These are phyloP conservation scores for Candida pseudoglaebosa DNA, from an alignment of 805 yeast species.

Conservation along the genomic window DNA sequence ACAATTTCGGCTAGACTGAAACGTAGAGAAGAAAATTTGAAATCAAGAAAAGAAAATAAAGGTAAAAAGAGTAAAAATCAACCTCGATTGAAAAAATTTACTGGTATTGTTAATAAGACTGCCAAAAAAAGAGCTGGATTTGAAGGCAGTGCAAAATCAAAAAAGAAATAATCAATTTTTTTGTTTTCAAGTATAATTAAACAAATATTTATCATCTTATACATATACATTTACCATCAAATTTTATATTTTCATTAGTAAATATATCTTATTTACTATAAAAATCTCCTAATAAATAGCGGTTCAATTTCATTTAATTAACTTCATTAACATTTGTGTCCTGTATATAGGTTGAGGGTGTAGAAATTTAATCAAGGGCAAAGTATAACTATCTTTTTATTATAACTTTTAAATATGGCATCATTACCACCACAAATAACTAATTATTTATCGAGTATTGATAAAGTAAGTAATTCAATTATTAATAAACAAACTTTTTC, in stretches of 20 bases:
- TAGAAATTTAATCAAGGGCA: too few relatives aligned
- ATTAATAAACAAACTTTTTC: too few relatives aligned
- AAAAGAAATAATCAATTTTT: slow-evolving; percentile 21
- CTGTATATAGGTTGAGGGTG: too few relatives aligned
- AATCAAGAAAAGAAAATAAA: slow-evolving; percentile 79
- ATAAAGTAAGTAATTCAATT: slow-evolving; percentile 34
- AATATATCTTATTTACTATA: too few relatives aligned
- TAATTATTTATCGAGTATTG: slow-evolving; percentile 44
- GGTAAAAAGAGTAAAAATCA: slow-evolving; percentile 75
- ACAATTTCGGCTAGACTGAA: slow-evolving; percentile 71
- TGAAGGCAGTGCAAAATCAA: slow-evolving; percentile 63
- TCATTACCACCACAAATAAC: slow-evolving; percentile 45
- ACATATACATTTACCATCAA: too few relatives aligned
- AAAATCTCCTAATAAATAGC: too few relatives aligned
- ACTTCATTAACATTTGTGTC: too few relatives aligned
- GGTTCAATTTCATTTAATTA: too few relatives aligned
- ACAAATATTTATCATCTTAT: too few relatives aligned
- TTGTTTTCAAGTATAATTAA: not conserved
- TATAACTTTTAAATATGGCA: slow-evolving; percentile 24
- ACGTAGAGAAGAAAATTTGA: slow-evolving; percentile 89
- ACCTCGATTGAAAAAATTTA: slow-evolving; percentile 63
- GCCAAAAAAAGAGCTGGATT: slow-evolving; percentile 75
- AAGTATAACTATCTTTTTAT: not conserved
- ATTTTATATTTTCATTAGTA: too few relatives aligned
- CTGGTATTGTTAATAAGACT: slow-evolving; percentile 47